Evolutionary conservation across 768 basidiomycete species (phyloP).

Genomic region (Lentinula guzmanii): DNA sequence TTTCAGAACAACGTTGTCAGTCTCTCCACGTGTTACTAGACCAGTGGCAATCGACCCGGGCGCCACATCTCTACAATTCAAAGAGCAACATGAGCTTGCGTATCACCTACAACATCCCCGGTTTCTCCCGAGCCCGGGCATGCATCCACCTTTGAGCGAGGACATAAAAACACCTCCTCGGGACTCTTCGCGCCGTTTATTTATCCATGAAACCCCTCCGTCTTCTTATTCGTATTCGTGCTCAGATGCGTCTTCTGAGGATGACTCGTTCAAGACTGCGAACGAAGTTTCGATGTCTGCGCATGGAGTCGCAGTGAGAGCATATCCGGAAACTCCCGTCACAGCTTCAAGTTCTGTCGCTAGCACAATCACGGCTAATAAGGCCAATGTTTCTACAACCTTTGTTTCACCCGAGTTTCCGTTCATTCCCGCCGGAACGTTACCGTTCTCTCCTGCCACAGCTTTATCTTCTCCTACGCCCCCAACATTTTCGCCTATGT

Average conservation of each 20-base stretch:
- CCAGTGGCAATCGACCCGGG: slow-evolving; percentile 26
- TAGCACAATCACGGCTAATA: background rate
- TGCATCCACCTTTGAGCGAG: slow-evolving; percentile 24
- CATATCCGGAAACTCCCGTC: background rate
- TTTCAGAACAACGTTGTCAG: slow-evolving; percentile 24
- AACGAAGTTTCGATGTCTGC: slow-evolving; percentile 13
- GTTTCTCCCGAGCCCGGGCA: slow-evolving; percentile 30
- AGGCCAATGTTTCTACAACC: background rate
- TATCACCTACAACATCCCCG: slow-evolving; percentile 15
- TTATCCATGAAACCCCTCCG: background rate
- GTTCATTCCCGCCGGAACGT: background rate
- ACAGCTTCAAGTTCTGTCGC: background rate
- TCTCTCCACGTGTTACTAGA: slow-evolving; percentile 5
- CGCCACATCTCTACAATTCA: slow-evolving; percentile 20
- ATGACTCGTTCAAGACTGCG: slow-evolving; percentile 19
- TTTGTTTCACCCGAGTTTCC: background rate
- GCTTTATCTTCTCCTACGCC: slow-evolving; percentile 14
- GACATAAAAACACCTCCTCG: slow-evolving; percentile 2
- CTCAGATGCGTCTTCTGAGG: background rate
- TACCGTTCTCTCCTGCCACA: slow-evolving; percentile 1
- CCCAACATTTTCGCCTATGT: background rate
- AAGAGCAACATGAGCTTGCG: slow-evolving; percentile 14
- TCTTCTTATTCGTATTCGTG: background rate
- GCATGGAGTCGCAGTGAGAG: slow-evolving; percentile 3
- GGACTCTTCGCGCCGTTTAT: background rate